phyloP scores from a whole-genome alignment of 257 asterid genomes.

The Gynochthodes officinalis region DNA sequence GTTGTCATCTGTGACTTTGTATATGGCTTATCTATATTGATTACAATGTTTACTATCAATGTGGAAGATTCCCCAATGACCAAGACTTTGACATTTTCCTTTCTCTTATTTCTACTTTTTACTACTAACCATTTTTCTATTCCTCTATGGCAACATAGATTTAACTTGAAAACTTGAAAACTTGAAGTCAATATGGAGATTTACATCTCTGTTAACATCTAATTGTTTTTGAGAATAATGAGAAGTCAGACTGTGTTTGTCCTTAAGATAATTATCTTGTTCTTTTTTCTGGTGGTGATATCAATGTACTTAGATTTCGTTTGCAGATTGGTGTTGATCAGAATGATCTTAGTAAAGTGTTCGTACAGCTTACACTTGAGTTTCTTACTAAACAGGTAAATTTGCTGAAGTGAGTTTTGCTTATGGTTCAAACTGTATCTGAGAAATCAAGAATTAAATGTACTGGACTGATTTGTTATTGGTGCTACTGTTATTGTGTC shows the following conservation, averaged over 20 bases:
- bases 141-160: slow-evolving; percentile 1
- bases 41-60: background rate
- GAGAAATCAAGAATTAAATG: background rate
- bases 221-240: background rate
- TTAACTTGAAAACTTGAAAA: background rate
- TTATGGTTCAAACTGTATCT: background rate
- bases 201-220: too few species aligned
- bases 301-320: slow-evolving; percentile 12
- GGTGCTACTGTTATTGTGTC: background rate
- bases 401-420: background rate
- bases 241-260: background rate
- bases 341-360: slow-evolving; percentile 65
- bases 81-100: background rate
- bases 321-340: slow-evolving; percentile 84
- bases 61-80: background rate
- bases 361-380: slow-evolving; percentile 84
- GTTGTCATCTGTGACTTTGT: background rate
- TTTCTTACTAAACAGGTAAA: slow-evolving; percentile 86
- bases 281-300: slow-evolving; percentile 16
- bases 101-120: background rate
- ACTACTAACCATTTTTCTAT: too few species aligned
- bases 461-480: background rate
- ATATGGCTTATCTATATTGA: background rate
- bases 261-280: slow-evolving; percentile 12
- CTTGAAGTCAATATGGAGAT: background rate